phyloP scores from a whole-genome alignment of 495 filamentous ascomycete species.

The Aspergillus homomorphus region DNA sequence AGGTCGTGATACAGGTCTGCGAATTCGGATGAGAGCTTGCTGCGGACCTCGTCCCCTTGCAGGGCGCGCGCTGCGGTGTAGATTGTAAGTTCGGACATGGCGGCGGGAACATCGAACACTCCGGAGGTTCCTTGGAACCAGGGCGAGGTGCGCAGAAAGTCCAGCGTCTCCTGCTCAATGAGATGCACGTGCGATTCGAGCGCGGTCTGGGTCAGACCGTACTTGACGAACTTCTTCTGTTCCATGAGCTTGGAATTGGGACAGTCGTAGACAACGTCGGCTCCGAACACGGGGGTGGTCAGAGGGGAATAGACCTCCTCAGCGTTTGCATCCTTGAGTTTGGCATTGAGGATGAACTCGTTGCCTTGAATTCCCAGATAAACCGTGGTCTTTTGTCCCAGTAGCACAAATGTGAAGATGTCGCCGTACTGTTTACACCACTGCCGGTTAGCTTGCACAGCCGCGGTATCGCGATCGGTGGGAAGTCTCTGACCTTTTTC shows the following conservation, averaged over 20 bases:
- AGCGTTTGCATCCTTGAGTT: constrained; percentile 74
- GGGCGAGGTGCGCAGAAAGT: constrained; percentile 61
- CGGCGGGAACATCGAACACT: constrained; percentile 58
- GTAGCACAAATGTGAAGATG: constrained; percentile 74
- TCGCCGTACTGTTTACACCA: constrained; percentile 60
- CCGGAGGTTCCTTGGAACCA: constrained; percentile 68
- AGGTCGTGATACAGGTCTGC: constrained; percentile 78
- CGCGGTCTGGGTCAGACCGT: constrained; percentile 72
- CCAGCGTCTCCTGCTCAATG: constrained; percentile 70
- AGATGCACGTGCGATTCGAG: constrained; percentile 76
- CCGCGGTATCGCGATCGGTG: neutral
- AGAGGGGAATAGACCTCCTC: constrained; percentile 80
- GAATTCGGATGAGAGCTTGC: constrained; percentile 61
- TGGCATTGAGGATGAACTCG: constrained; percentile 84
- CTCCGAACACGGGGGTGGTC: constrained; percentile 82
- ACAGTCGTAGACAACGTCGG: constrained; percentile 84
- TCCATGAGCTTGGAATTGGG: constrained; percentile 84
- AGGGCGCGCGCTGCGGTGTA: constrained; percentile 79
- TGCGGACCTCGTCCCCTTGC: constrained; percentile 77
- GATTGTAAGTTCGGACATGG: constrained; percentile 81
- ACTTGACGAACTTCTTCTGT: constrained; percentile 87
- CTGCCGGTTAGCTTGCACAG: constrained; percentile 3
- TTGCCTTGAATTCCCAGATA: constrained; percentile 77
- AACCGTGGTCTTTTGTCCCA: constrained; percentile 73
- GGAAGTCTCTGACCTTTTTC: constrained; percentile 54